phyloP scores from a whole-genome alignment of 108 stramenopile genomes.

The Fragilaria crotonensis region DNA sequence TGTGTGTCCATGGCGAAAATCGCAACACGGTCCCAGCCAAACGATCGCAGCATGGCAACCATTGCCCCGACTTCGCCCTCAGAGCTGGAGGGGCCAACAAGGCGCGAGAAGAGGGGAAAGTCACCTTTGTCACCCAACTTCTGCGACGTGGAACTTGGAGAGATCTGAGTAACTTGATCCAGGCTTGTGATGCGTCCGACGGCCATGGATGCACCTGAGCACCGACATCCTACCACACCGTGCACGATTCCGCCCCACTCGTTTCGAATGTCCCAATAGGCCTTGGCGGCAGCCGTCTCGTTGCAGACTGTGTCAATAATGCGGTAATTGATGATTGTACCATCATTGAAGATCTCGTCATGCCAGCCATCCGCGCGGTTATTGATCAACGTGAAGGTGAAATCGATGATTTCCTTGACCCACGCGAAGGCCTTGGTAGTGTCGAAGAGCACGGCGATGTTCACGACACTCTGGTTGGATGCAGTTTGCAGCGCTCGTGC shows the following conservation, averaged over 20 bases:
- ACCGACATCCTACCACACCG: constrained; percentile 8
- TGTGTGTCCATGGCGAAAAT: constrained; percentile 9
- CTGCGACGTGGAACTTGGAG: neutral
- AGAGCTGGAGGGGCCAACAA: constrained; percentile 5
- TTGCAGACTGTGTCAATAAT: constrained; percentile 6
- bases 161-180: constrained; percentile 3
- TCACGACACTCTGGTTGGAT: neutral
- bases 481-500: no score
- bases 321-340: constrained; percentile 1
- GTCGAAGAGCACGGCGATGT: constrained; percentile 12
- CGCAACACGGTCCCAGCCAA: constrained; percentile 11
- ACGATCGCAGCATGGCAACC: neutral
- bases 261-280: constrained; percentile 10
- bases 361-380: constrained; percentile 5
- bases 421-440: constrained; percentile 1
- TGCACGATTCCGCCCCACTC: neutral
- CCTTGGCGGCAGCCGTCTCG: constrained; percentile 6
- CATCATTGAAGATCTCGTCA: constrained; percentile 4
- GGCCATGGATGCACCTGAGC: constrained; percentile 3
- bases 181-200: constrained; percentile 1
- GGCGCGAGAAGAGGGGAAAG: constrained; percentile 9
- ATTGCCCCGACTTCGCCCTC: constrained; percentile 9
- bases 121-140: constrained; percentile 3
- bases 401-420: constrained; percentile 2
- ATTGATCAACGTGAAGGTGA: constrained; percentile 8